These are phyloP conservation scores for Fraxinus cuspidata DNA, from an alignment of 257 asterid species.

Conservation along the genomic window DNA sequence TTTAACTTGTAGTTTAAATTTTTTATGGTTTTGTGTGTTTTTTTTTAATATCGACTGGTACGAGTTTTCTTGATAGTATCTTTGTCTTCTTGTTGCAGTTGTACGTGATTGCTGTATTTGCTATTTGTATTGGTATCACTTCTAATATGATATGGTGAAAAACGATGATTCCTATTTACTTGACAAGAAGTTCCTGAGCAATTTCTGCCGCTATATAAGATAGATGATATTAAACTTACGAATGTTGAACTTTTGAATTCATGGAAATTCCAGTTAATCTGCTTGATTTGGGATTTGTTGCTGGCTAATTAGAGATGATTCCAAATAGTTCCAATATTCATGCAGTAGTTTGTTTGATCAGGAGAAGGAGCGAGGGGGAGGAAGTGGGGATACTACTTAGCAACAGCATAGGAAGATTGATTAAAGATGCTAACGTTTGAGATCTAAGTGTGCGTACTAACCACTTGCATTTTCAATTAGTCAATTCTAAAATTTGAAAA, in stretches of 20 bases:
- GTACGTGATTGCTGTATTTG: conserved; percentile 2
- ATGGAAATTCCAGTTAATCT: too few relatives aligned
- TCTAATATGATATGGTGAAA: neutral
- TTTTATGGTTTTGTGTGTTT: neutral
- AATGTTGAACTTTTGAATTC: neutral
- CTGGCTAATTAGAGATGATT: neutral
- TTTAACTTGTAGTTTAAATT: neutral
- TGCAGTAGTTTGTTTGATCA: neutral
- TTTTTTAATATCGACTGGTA: neutral
- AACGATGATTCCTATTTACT: too few relatives aligned
- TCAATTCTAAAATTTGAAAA: neutral
- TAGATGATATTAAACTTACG: too few relatives aligned
- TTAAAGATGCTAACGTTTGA: neutral
- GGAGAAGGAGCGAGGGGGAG: neutral
- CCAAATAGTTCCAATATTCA: neutral
- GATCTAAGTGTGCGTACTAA: neutral
- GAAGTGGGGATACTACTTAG: neutral
- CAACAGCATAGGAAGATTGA: neutral
- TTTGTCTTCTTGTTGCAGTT: neutral
- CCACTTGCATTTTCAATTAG: neutral
- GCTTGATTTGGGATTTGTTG: neutral
- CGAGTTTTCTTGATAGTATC: neutral
- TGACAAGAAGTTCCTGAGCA: neutral
- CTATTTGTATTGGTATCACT: neutral
- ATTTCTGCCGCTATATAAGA: neutral